Base-by-base conservation (phyloP, 169 alveolate genomes). In the Babesia sp. region DNA sequence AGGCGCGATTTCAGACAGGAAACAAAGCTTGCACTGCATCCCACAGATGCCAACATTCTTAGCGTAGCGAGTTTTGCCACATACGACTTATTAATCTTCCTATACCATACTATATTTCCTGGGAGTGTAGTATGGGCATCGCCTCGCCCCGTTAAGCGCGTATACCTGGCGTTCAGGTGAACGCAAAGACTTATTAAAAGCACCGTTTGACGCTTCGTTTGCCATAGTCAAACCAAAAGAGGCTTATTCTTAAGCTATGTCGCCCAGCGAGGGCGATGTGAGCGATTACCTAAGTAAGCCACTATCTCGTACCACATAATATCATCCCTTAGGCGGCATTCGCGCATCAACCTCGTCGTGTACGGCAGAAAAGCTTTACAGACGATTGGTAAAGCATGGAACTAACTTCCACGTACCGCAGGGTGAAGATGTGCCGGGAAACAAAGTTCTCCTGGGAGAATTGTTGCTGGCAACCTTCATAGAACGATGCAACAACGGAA, bases 361-460 rank as follows among this genome's bases (percentile, higher is more conserved):
- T 16, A 64, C 74, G 12, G 4, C 74, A 4, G 74, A 64, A 61
- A 64, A 64, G 51, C 51, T 44, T n/a, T 64, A 64, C 37, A 64
- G 48, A 34, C 45, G 63, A 5, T 61, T 64, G 28, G 59, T 64
- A 0, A 64, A 31, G 48, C 3, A 46, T 46, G 74, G 74, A 24
- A 8, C 44, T 29, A 20, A 29, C 0, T 29, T 20, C 24, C 51
- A 64, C n/a, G 34, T 64, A 12, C 24, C 53, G 4, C 14, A 20
- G 31, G 64, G 22, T 7, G 64, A 50, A 29, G 53, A 46, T n/a
- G 5, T 64, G 28, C 74, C 74, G 5, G 74, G 74, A 12, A 33
- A 42, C 44, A n/a, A 56, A n/a, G 63, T 64, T 3, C 74, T 64
- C 50, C n/a, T 45, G 28, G 61, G 74, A 16, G 74, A 64, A 42